Evolutionary conservation across 2,329 filamentous ascomycete species (phyloP), one percentile per base, ranked within the genome.

Genomic region (Ophiocordyceps camponoti-saundersi): DNA sequence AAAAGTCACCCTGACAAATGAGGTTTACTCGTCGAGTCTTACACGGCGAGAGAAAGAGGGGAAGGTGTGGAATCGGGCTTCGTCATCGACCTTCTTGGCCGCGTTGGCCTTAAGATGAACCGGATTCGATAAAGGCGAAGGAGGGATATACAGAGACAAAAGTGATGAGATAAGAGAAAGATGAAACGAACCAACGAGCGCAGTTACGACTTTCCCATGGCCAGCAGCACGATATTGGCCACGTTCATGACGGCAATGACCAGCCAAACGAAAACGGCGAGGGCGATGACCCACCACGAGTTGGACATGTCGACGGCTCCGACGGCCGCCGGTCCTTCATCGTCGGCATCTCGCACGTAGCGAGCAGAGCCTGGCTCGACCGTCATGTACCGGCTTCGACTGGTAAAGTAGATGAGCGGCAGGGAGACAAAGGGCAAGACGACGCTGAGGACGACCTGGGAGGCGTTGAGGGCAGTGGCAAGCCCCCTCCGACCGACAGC

Each of bases 371-470:
- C 46, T 2, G 70, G 63, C 48, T 64, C 60, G 6, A 85, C 82
- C 10, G 77, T 85, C 87, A 94, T 94, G 63, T 82, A 92, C 57
- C 78, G 78, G 53, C 79, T 75, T 42, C 81, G 72, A 54, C 82
- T 85, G 0, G 87, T 94, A 56, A 93, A 93, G 64, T 84, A 93
- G 48, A 94, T 82, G 30, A 94, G 66, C 2, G 87, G 87, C 1
- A 85, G 84, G 1, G 77, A 79, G n/a, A 90, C 77, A 57, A 94
- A 89, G 0, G 87, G 87, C 46, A 94, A 61, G 13, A 88, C 83
- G 12, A 89, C 73, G 55, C 80, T 86, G 15, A 94, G 69, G 0
- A 77, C 82, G 7, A 93, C 85, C 61, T 94, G 87, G 3, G 74
- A 81, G 0, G 75, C 87, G 26, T 82, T 85, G 29, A 94, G 66